phyloP scores from a whole-genome alignment of 768 basidiomycete species.

The Leccinum imitatum region DNA sequence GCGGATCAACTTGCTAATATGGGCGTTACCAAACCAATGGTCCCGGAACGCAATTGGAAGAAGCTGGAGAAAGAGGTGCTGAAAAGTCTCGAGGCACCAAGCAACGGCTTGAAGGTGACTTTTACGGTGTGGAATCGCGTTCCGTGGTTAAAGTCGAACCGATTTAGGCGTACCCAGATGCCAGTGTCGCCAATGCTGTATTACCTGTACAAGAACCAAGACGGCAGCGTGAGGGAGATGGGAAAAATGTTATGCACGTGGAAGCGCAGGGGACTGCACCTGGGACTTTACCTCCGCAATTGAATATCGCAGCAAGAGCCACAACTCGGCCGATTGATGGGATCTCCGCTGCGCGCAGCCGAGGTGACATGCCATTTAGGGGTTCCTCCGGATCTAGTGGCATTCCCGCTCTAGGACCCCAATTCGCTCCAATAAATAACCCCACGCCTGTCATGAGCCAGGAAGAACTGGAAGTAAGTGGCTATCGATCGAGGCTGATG shows the following conservation, averaged over 20 bases:
- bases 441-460: neutral
- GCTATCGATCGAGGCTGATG: neutral
- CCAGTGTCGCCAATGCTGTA: constrained; percentile 8
- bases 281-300: neutral
- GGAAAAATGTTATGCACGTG: neutral
- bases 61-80: constrained; percentile 17
- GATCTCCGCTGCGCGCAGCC: neutral
- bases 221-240: neutral
- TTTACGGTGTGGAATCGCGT: neutral
- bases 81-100: constrained; percentile 7
- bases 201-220: neutral
- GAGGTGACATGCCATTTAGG: neutral
- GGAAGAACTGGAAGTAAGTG: constrained; percentile 27
- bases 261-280: neutral
- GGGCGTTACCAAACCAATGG: constrained; percentile 44
- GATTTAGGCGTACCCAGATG: constrained; percentile 34
- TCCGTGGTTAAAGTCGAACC: constrained; percentile 7
- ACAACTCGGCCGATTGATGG: neutral
- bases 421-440: neutral
- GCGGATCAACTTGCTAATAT: constrained; percentile 74
- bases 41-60: constrained; percentile 63
- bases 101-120: constrained; percentile 24
- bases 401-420: neutral
- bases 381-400: neutral
- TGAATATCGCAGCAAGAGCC: neutral